Evolutionary conservation across 371 early-diverging fungal species (phyloP).

Genomic region (Haplosporangium sp.): DNA sequence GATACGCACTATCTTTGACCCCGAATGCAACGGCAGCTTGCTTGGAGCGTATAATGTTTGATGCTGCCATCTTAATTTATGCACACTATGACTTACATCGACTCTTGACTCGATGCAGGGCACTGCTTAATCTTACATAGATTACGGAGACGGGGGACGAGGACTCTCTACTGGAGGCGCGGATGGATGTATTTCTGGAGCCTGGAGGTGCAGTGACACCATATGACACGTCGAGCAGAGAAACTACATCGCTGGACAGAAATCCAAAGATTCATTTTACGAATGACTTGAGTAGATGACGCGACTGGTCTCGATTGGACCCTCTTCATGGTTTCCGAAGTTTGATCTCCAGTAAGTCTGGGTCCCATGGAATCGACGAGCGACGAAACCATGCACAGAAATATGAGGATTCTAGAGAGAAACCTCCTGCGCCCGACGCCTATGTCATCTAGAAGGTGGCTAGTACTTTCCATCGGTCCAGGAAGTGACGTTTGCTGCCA

Average conservation of each 20-base stretch:
- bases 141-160: background rate
- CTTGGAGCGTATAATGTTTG: slow-evolving; percentile 11
- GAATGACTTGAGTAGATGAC: slow-evolving; percentile 18
- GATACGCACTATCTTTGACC: slow-evolving; percentile 8
- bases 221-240: slow-evolving; percentile 26
- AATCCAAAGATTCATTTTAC: slow-evolving; percentile 7
- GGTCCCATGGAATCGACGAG: background rate
- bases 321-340: slow-evolving; percentile 9
- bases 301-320: slow-evolving; percentile 14
- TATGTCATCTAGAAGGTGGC: too few species aligned
- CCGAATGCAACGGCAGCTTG: slow-evolving; percentile 6
- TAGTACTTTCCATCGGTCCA: slow-evolving; percentile 14
- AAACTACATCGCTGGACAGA: background rate
- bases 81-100: slow-evolving; percentile 18
- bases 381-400: background rate
- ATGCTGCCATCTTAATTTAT: background rate
- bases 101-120: slow-evolving; percentile 6
- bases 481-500: slow-evolving; percentile 18
- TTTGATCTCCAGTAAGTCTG: background rate
- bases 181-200: slow-evolving; percentile 14
- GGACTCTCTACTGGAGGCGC: background rate
- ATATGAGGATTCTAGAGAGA: background rate
- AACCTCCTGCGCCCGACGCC: too few species aligned
- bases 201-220: slow-evolving; percentile 26
- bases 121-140: slow-evolving; percentile 21